These are phyloP conservation scores for Ilyonectria sp. DNA, from an alignment of 2,329 filamentous ascomycete species.

Conservation along the genomic window DNA sequence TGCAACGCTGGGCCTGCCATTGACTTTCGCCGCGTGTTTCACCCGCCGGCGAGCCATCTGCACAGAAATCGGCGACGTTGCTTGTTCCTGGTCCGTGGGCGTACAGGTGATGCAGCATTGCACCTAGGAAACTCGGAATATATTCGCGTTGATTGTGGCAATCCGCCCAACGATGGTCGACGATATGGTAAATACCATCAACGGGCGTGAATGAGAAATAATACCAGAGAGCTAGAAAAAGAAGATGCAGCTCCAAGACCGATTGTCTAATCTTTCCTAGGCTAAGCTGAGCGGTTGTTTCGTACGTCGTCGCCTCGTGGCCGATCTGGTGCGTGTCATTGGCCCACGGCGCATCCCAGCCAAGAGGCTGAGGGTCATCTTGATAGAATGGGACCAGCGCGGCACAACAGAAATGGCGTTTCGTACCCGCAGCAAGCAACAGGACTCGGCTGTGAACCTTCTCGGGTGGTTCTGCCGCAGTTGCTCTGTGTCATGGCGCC, in stretches of 20 bases:
- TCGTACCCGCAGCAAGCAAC: constrained; percentile 3
- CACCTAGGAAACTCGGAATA: neutral
- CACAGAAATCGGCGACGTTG: neutral
- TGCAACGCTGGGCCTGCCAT: neutral
- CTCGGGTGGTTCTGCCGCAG: constrained; percentile 19
- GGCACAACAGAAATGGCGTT: constrained; percentile 9
- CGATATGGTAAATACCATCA: neutral
- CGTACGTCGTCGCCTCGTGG: constrained; percentile 39
- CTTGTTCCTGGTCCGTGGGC: neutral
- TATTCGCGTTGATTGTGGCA: neutral
- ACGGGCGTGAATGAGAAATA: neutral
- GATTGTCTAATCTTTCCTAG: neutral
- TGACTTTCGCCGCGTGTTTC: neutral
- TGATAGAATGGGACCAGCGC: constrained; percentile 22
- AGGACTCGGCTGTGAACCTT: constrained; percentile 6
- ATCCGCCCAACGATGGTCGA: neutral
- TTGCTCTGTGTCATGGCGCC: constrained; percentile 29
- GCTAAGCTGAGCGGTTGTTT: neutral
- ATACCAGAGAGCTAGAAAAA: neutral
- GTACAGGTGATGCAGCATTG: neutral
- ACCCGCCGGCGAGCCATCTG: too few species aligned
- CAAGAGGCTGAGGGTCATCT: constrained; percentile 7
- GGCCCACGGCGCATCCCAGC: constrained; percentile 18
- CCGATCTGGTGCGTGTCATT: constrained; percentile 35
- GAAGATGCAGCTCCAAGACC: neutral